Percentiles rank a stretch among this genome's conserved stretches.
Conservation (phyloP, 2,329 filamentous ascomycete species). For the Ceratocystis albifundus region DNA sequence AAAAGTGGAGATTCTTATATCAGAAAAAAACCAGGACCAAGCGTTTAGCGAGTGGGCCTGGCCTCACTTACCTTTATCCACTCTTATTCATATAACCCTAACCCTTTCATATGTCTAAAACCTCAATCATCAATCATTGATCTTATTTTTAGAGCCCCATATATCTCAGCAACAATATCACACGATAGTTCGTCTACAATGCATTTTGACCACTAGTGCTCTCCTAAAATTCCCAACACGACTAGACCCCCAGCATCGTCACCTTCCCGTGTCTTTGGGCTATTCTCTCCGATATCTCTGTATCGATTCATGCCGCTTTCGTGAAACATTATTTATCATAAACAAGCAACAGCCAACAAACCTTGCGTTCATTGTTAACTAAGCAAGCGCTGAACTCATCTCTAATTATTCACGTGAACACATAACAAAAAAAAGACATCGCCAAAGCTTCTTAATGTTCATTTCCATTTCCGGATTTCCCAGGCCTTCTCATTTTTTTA, state of each 20-base stretch:
- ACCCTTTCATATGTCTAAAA: background rate
- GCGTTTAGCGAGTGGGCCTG: background rate
- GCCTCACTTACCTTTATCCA: too few species aligned
- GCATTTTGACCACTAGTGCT: too few species aligned
- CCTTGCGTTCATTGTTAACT: too few species aligned
- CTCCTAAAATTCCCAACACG: background rate
- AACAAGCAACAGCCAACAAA: too few species aligned
- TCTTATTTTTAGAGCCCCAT: too few species aligned
- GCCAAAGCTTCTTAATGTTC: conserved; percentile 4
- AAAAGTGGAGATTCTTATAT: background rate
- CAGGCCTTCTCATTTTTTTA: conserved; percentile 20
- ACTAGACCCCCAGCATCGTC: background rate
- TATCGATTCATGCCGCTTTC: background rate
- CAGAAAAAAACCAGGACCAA: conserved; percentile 1
- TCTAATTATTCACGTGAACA: background rate
- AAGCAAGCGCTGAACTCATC: background rate
- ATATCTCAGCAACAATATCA: background rate
- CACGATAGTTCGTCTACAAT: too few species aligned
- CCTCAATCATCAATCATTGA: background rate
- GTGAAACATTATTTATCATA: too few species aligned
- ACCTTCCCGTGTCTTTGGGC: background rate
- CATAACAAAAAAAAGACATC: background rate
- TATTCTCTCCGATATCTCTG: background rate
- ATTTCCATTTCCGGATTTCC: conserved; percentile 23
- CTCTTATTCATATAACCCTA: background rate